A percentile compares a stretch with the other conserved stretches of the same genome.
Evolutionary conservation across 371 early-diverging fungal species (phyloP).

Genomic region (Aphelidium insulamus): DNA sequence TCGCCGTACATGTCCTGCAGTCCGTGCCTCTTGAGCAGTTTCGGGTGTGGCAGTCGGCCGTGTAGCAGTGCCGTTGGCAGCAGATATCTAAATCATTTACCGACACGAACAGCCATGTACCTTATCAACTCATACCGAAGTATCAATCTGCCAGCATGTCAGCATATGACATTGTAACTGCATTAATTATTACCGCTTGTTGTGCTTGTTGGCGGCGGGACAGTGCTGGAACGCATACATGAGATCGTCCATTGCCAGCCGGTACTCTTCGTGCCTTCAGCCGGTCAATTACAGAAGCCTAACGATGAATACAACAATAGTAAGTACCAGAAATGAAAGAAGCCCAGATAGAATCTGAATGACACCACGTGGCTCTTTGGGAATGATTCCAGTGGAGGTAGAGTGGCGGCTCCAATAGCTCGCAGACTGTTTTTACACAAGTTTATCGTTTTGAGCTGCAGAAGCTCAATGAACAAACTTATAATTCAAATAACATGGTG

Average conservation of each 20-base stretch:
- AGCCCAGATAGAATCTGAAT: conserved; percentile 59
- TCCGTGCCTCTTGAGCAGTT: conserved; percentile 24
- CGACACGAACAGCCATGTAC: no score
- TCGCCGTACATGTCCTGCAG: conserved; percentile 25
- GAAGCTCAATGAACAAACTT: neutral
- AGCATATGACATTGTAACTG: neutral
- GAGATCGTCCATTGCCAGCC: conserved; percentile 41
- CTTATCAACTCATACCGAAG: no score
- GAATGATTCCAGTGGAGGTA: conserved; percentile 44
- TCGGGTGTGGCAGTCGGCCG: conserved; percentile 33
- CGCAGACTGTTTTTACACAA: conserved; percentile 58
- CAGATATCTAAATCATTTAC: no score
- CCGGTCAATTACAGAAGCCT: no score
- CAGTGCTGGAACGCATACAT: conserved; percentile 42
- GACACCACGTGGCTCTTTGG: conserved; percentile 67
- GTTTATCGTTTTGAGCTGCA: conserved; percentile 46
- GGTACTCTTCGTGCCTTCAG: no score
- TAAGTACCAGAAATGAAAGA: conserved; percentile 13
- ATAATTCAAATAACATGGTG: neutral
- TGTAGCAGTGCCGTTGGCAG: conserved; percentile 43
- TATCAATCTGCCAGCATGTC: conserved; percentile 22
- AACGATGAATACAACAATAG: neutral
- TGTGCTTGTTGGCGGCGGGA: conserved; percentile 14
- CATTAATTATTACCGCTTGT: conserved; percentile 24
- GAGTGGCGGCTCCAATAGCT: conserved; percentile 41